Evolutionary conservation across 345 rosid genomes (phyloP), one percentile per base, ranked within the genome.

Genomic region (Brassica cretica): DNA sequence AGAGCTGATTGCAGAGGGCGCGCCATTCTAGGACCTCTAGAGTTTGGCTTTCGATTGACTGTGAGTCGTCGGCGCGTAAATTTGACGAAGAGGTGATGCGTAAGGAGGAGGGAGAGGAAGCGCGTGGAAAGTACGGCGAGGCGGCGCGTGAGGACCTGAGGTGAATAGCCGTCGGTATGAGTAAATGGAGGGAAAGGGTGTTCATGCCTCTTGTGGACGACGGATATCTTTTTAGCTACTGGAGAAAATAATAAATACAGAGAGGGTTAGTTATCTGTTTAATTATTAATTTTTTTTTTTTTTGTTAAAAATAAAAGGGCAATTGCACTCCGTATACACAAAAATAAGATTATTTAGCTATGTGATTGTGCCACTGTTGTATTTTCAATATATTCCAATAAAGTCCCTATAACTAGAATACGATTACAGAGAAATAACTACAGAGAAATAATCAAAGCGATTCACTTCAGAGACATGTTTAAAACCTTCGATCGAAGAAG

Each of bases 1-100:
- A 83, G 81, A 94, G 93, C 33, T 85, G 88, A 24, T 77, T 55
- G 90, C 98, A 94, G 73, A 94, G 84, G 7, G 91, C 76, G 68
- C 80, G 77, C 97, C 98, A 94, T 88, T 94, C 97, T 8, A 92
- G 86, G 79, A 80, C 86, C 61, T 85, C 79, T 1, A 94, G 83
- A 71, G 97, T 87, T 66, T 92, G 92, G 74, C 73, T 66, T 72
- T 90, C 85, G 75, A 92, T 86, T 61, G 86, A 63, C 1, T 75
- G 79, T n/a, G 82, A 76, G 3, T 61, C 68, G 66, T 76, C 0
- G 68, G 83, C 19, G 69, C 81, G 73, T 44, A 44, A 14, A 63
- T 3, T 5, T n/a, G 74, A 53, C 2, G 75, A 21, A 24, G 32
- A 66, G 39, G 51, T 3, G 32, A 14, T 9, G 53, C 69, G 64